Conservation (phyloP, 768 basidiomycete genomes). For the Hygrophoropsis aurantiaca region DNA sequence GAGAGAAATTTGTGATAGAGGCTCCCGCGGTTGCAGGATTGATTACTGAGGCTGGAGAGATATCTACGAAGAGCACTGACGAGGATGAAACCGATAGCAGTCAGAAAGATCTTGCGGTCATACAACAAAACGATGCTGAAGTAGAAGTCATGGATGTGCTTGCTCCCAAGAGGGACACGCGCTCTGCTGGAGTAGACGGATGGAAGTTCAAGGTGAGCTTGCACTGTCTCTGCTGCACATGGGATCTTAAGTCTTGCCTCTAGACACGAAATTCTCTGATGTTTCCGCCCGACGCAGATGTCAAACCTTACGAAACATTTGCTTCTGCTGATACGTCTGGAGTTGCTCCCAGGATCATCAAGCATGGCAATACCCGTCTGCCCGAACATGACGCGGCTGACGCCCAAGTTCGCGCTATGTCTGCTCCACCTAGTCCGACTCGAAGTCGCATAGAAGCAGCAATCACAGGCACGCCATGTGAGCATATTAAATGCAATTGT, state of each 20-base stretch:
- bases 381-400: constrained; percentile 62
- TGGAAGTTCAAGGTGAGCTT: constrained; percentile 76
- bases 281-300: constrained; percentile 92
- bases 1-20: constrained; percentile 67
- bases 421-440: constrained; percentile 84
- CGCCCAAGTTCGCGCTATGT: constrained; percentile 39
- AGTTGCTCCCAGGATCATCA: constrained; percentile 62
- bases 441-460: constrained; percentile 90
- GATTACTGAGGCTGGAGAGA: constrained; percentile 37
- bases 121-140: constrained; percentile 28
- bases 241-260: background rate
- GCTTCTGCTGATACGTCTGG: constrained; percentile 29
- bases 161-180: constrained; percentile 75
- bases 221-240: constrained; percentile 1
- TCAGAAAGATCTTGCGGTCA: constrained; percentile 17
- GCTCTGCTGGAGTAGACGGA: constrained; percentile 70
- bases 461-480: constrained; percentile 90
- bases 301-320: constrained; percentile 66
- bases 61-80: constrained; percentile 23
- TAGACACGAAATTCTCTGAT: constrained; percentile 93
- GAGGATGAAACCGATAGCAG: constrained; percentile 22
- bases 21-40: constrained; percentile 54
- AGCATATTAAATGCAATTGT: constrained; percentile 26
- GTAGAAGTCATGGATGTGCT: constrained; percentile 60
- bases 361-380: constrained; percentile 80